Base-by-base conservation (phyloP, 23 red algal species). In the Agarophyton chilense region DNA sequence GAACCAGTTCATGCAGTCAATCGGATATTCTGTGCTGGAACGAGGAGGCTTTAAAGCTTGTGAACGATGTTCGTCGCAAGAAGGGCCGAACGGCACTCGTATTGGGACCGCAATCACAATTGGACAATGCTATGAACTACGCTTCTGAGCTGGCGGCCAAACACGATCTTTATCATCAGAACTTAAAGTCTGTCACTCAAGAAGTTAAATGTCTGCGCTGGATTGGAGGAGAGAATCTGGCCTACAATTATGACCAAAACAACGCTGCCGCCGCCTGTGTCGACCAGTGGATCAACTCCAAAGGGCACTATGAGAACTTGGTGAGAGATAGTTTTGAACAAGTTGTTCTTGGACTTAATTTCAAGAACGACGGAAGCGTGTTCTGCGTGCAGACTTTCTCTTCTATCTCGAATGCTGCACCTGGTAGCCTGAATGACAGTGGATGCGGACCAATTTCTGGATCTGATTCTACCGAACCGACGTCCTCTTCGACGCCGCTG, bases 211-310 rank as follows among this genome's bases (percentile, higher is more conserved):
- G 79, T 40, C 35, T 33, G 52, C 79, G 79, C 44, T 64, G 79
- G 52, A 83, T 83, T 9, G 79, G 79, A 12, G 79, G 79, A 34
- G 79, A 83, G 57, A 83, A 83, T 18, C 56, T 83, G 19, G 79
- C 79, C 4, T 83, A 35, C 79, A 83, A 83, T 66, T 83, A 47
- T 63, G 79, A 57, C 35, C 44, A 46, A 26, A 39, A 36, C 4
- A 62, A 83, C 38, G 57, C 62, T 31, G 79, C 79, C 6, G 62
- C 44, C 16, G 52, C 79, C 1, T 83, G 79, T 62, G 79, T 83
- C 18, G 52, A 62, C 17, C 79, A 83, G 18, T 83, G 79, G 79
- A 44, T 83, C 42, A 46, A 66, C 44, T 83, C 79, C 18, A 40
- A 33, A 45, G 57, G 52, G 38, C 79, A 83, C 29, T 63, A 63